Base-by-base conservation (phyloP, 306 rosid genomes). In the Mimosa pudica region DNA sequence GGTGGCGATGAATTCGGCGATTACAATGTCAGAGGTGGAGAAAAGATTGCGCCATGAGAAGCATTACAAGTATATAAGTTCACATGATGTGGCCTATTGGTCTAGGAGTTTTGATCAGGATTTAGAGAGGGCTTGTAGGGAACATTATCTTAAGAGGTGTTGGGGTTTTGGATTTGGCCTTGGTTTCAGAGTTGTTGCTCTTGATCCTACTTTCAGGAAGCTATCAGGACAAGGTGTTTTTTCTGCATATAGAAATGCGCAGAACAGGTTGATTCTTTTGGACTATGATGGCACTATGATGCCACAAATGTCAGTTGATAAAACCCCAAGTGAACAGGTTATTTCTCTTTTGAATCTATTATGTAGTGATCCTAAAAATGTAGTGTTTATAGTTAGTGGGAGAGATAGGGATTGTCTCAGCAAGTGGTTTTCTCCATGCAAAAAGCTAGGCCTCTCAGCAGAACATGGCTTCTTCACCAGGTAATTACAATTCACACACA, bases 381-480 rank as follows among this genome's bases (percentile, higher is more conserved):
- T 51, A 8, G 94, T 92, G n/a, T 92, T 92, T 74, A 87, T 92
- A 60, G 97, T 90, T 8, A 92, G 94, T 54, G 97, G 97, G 77
- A 87, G 97, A 76, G 94, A 88, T 33, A 92, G 73, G 75, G 87
- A 82, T 70, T 81, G 89, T 76, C 85, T 92, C 3, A 80, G 85
- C 83, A 76, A 84, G 13, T 92, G 94, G 97, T 92, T 92, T 67
- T 87, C 92, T 8, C 86, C 87, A 0, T 88, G 92, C 82, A 85
- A 81, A 70, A 89, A 85, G 69, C 63, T 92, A 41, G 97, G 97
- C 17, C 87, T 92, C 60, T 88, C 97, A 5, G 91, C 94, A 6
- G 97, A 92, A 62, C 97, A 92, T 60, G 97, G 97, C 54, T 92
- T 78, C 88, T 92, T 89, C 54, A 92, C 91, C 2, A 88, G 97